These are phyloP conservation scores for Dactylellina parvicollis DNA, from an alignment of 2,329 filamentous ascomycete genomes.

Conservation along the genomic window DNA sequence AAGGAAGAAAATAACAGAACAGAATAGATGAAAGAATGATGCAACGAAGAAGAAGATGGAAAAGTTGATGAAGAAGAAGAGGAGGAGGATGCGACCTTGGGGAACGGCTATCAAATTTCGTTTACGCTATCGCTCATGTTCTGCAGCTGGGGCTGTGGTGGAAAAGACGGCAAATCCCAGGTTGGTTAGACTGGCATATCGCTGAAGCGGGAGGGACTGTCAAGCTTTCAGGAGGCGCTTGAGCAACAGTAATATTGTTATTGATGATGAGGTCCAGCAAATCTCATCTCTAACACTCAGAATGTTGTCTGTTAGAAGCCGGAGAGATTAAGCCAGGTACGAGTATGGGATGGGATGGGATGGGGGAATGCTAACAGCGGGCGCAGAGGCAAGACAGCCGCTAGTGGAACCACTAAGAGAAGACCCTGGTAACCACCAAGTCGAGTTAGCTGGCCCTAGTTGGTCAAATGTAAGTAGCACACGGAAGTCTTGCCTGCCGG, in stretches of 20 bases:
- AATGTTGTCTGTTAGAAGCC: neutral
- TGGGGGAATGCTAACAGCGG: constrained; percentile 16
- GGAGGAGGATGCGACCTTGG: constrained; percentile 8
- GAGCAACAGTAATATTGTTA: neutral
- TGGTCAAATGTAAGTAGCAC: too few relatives aligned
- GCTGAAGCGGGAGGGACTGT: neutral
- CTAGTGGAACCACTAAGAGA: constrained; percentile 30
- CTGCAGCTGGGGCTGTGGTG: neutral
- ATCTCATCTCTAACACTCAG: constrained; percentile 53
- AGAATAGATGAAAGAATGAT: constrained; percentile 35
- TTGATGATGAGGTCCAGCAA: constrained; percentile 5
- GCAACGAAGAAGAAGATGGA: constrained; percentile 7
- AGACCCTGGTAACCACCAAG: constrained; percentile 2
- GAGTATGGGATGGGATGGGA: constrained; percentile 1
- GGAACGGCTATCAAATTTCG: constrained; percentile 52
- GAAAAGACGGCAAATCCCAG: neutral
- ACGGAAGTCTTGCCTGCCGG: constrained; percentile 27
- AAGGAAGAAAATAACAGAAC: constrained; percentile 15
- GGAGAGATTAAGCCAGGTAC: constrained; percentile 19
- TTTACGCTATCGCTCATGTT: constrained; percentile 23
- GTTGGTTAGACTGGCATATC: constrained; percentile 26
- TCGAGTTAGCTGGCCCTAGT: too few relatives aligned
- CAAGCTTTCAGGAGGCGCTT: constrained; percentile 43
- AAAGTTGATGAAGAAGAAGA: constrained; percentile 20
- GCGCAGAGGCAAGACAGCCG: constrained; percentile 19